Evolutionary conservation across 2,329 filamentous ascomycete genomes (phyloP).

Genomic region (Coniochaeta sp.): DNA sequence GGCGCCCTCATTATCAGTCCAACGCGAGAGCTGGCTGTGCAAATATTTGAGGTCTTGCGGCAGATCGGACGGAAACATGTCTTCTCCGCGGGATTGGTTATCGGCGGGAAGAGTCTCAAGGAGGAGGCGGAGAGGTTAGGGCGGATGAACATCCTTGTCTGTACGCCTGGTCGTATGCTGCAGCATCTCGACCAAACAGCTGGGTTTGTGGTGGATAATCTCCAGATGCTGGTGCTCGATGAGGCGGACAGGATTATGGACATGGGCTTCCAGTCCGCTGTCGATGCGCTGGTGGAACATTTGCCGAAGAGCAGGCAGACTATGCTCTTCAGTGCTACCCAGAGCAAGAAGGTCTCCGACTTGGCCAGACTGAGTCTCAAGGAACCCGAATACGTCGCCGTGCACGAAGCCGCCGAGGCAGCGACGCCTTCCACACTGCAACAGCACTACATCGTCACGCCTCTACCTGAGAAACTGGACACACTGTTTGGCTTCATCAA

Average conservation of each 20-base stretch:
- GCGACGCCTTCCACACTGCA: constrained; percentile 83
- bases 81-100: constrained; percentile 89
- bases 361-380: constrained; percentile 79
- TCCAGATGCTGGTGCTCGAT: constrained; percentile 89
- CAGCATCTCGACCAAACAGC: constrained; percentile 95
- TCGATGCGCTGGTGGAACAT: constrained; percentile 91
- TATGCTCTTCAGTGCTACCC: constrained; percentile 90
- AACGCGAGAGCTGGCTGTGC: constrained; percentile 89
- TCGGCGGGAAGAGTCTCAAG: constrained; percentile 84
- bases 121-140: constrained; percentile 79
- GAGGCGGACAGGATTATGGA: constrained; percentile 97
- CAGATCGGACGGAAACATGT: constrained; percentile 84
- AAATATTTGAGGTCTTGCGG: constrained; percentile 90
- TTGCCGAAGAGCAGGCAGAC: constrained; percentile 82
- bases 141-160: constrained; percentile 95
- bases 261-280: constrained; percentile 86
- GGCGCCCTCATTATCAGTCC: constrained; percentile 91
- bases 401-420: constrained; percentile 72
- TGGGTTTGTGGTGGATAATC: constrained; percentile 78
- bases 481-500: constrained; percentile 91
- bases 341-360: constrained; percentile 91
- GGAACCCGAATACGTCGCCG: constrained; percentile 91
- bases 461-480: constrained; percentile 82
- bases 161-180: constrained; percentile 88
- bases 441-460: constrained; percentile 85